These are phyloP conservation scores for Sarcomyxa edulis DNA, from an alignment of 768 basidiomycete genomes.

Conservation along the genomic window DNA sequence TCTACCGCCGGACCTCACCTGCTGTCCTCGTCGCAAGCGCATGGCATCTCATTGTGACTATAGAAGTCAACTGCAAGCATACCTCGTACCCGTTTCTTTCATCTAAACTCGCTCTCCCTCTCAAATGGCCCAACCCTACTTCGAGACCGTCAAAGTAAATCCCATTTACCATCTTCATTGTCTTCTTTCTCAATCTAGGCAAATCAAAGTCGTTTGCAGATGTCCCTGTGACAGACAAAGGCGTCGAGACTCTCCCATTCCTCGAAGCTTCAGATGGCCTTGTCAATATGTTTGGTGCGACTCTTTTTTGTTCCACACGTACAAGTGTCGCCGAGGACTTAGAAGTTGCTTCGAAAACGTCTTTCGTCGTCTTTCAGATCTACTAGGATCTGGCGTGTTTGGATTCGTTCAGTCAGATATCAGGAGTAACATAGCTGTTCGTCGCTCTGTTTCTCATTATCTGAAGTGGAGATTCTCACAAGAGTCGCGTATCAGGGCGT, in stretches of 20 bases:
- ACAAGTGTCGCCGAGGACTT: constrained; percentile 10
- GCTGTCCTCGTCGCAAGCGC: too few species aligned
- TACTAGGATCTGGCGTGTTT: constrained; percentile 65
- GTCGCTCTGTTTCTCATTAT: constrained; percentile 18
- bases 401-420: constrained; percentile 72
- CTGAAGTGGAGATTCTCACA: constrained; percentile 7
- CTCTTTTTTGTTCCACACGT: constrained; percentile 5
- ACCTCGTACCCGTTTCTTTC: too few species aligned
- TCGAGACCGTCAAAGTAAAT: constrained; percentile 62
- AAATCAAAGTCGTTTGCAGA: constrained; percentile 29
- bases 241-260: constrained; percentile 78
- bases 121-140: constrained; percentile 50
- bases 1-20: too few species aligned
- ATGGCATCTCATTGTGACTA: too few species aligned
- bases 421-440: constrained; percentile 57
- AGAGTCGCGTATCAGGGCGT: constrained; percentile 45
- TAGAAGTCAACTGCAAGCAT: too few species aligned
- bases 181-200: not conserved
- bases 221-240: constrained; percentile 67
- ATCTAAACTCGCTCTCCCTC: too few species aligned
- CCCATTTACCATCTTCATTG: constrained; percentile 5
- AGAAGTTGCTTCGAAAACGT: constrained; percentile 1
- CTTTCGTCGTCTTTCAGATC: constrained; percentile 35
- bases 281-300: constrained; percentile 62
- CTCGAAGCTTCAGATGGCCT: constrained; percentile 88